Evolutionary conservation across 768 basidiomycete species (phyloP), one percentile per base, ranked within the genome.

Genomic region (Russula sp.): DNA sequence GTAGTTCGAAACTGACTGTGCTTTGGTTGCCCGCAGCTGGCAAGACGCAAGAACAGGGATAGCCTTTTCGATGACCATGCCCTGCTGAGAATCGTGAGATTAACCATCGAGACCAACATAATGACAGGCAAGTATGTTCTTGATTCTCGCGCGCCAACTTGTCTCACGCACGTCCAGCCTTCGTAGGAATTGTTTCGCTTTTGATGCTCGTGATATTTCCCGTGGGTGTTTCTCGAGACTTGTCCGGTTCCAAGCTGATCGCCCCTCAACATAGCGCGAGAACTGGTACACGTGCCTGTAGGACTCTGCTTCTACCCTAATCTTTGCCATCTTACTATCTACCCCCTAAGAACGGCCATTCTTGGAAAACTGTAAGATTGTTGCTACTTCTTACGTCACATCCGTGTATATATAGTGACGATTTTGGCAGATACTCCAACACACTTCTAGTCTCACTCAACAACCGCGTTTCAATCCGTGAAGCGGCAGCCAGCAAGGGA

Each of bases 41-140:
- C 20, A 4, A 35, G 6, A 37, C 62, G 34, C 14, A 40, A 6
- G 13, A 37, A 47, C 1, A 22, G 10, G 34, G 66, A 57, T 22
- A 16, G 51, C 18, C 9, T 16, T 16, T 34, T 42, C 35, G 13
- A 18, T 22, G 27, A 27, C 27, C 27, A 27, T 27, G 27, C 63
- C 22, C 47, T 72, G 1, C 22, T 61, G 4, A 60, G 66, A 2
- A 53, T 72, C 3, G 66, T 72, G 3, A 68, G 67, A 14, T n/a
- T 72, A 44, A 68, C 68, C 11, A 49, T 72, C 27, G 71, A 72
- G 57, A 70, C 70, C 1, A 72, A 71, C 51, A 18, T 62, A 2
- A 62, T 71, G 66, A 27, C 67, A 57, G 39, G 66, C 51, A 27
- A 31, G 56, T 53, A 16, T 16, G n/a, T 31, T 18, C 27, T 58